Conservation (phyloP, 345 rosid genomes). For the Schrenkiella parvula region DNA sequence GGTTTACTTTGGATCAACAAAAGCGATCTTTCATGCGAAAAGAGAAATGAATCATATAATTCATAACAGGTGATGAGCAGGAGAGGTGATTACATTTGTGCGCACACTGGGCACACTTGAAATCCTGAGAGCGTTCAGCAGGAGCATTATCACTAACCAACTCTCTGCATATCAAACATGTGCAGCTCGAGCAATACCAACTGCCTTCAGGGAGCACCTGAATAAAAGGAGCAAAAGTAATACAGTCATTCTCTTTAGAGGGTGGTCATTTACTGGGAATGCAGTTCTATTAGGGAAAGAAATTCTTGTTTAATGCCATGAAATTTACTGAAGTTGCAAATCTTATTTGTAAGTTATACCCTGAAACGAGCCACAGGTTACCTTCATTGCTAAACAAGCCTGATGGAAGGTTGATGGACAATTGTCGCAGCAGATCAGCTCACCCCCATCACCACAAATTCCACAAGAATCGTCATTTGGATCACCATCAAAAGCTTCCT, state of each 20-base stretch:
- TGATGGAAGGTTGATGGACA: constrained; percentile 92
- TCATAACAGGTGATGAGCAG: background rate
- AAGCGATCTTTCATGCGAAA: constrained; percentile 4
- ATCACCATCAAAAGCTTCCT: constrained; percentile 60
- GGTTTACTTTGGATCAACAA: too few species aligned
- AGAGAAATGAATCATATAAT: background rate
- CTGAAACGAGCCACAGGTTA: constrained; percentile 34
- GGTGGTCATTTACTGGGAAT: background rate
- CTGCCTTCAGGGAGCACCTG: constrained; percentile 91
- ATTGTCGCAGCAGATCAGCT: constrained; percentile 89
- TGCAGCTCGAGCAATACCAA: constrained; percentile 95
- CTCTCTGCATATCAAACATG: constrained; percentile 70
- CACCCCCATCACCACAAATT: constrained; percentile 87
- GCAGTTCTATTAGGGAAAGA: background rate
- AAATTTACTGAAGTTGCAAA: background rate
- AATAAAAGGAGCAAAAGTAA: constrained; percentile 11
- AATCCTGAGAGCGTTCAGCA: constrained; percentile 38
- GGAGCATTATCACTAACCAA: constrained; percentile 56
- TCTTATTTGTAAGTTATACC: background rate
- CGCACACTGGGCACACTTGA: constrained; percentile 82
- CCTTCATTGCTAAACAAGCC: constrained; percentile 81
- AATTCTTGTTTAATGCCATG: background rate
- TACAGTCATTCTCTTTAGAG: constrained; percentile 15
- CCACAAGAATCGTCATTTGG: constrained; percentile 97
- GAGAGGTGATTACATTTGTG: constrained; percentile 63